Evolutionary conservation across 768 basidiomycete species (phyloP).

Genomic region (Tubosaeta sp.): DNA sequence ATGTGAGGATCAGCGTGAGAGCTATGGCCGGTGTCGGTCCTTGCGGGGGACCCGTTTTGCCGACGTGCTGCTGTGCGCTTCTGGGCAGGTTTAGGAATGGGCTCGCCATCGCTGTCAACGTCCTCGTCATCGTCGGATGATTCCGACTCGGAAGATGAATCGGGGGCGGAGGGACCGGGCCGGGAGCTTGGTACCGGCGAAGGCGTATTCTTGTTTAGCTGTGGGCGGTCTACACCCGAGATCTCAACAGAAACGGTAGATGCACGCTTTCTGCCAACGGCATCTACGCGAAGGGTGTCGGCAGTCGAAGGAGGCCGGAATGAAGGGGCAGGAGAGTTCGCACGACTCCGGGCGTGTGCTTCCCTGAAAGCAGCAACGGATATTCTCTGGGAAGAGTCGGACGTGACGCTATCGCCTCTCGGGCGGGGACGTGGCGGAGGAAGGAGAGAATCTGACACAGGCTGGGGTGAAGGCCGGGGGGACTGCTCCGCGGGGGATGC

Average conservation of each 20-base stretch:
- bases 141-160: constrained; percentile 32
- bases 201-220: constrained; percentile 7
- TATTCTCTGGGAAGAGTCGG: constrained; percentile 69
- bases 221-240: constrained; percentile 14
- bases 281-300: constrained; percentile 29
- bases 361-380: constrained; percentile 81
- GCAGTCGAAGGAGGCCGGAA: constrained; percentile 37
- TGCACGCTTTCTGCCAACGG: constrained; percentile 23
- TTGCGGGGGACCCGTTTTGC: background rate
- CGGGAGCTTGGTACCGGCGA: constrained; percentile 8
- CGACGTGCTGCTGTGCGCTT: constrained; percentile 34
- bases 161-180: constrained; percentile 14
- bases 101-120: constrained; percentile 33
- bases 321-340: constrained; percentile 57
- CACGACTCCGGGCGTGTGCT: constrained; percentile 60
- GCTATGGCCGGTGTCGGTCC: background rate
- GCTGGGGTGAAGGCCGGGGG: constrained; percentile 22
- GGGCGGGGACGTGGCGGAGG: constrained; percentile 45
- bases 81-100: constrained; percentile 31
- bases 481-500: constrained; percentile 20
- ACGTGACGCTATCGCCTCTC: constrained; percentile 54
- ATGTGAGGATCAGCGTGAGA: background rate
- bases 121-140: constrained; percentile 32
- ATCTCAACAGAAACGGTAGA: constrained; percentile 28
- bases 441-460: constrained; percentile 15